Evolutionary conservation across 176 grass and related monocot species (phyloP).

Genomic region (Musa schizocarpa): DNA sequence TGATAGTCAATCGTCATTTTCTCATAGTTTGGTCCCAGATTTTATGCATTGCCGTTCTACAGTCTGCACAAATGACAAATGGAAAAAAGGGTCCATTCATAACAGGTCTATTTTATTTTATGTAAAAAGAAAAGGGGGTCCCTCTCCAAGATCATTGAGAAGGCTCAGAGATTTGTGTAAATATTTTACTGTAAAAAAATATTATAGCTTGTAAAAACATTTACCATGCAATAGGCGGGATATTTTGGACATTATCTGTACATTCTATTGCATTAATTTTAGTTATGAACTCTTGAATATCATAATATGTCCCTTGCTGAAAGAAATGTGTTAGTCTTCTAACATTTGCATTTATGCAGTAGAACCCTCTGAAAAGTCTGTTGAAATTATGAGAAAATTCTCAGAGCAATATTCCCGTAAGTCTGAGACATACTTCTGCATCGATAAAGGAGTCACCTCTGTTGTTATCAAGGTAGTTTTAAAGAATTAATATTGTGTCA

Average conservation of each 20-base stretch:
- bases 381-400: conserved; percentile 96
- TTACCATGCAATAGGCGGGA: too few relatives aligned
- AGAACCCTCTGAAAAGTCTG: conserved; percentile 58
- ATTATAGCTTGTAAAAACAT: too few relatives aligned
- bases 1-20: too few relatives aligned
- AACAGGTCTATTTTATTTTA: too few relatives aligned
- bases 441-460: conserved; percentile 79
- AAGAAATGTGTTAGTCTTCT: not conserved
- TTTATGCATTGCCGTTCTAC: too few relatives aligned
- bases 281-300: not conserved
- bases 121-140: too few relatives aligned
- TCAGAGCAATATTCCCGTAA: conserved; percentile 88
- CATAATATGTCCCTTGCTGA: not conserved
- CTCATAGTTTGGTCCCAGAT: too few relatives aligned
- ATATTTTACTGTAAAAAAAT: too few relatives aligned
- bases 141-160: too few relatives aligned
- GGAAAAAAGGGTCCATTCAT: too few relatives aligned
- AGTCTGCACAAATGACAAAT: too few relatives aligned
- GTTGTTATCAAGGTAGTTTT: conserved; percentile 77
- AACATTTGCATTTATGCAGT: conserved; percentile 11
- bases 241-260: not conserved
- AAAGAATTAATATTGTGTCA: not conserved
- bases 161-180: too few relatives aligned
- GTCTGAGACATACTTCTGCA: conserved; percentile 71
- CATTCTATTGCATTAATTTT: not conserved